These are phyloP conservation scores for Prunus dulcis DNA, from an alignment of 306 rosid species.

Conservation along the genomic window DNA sequence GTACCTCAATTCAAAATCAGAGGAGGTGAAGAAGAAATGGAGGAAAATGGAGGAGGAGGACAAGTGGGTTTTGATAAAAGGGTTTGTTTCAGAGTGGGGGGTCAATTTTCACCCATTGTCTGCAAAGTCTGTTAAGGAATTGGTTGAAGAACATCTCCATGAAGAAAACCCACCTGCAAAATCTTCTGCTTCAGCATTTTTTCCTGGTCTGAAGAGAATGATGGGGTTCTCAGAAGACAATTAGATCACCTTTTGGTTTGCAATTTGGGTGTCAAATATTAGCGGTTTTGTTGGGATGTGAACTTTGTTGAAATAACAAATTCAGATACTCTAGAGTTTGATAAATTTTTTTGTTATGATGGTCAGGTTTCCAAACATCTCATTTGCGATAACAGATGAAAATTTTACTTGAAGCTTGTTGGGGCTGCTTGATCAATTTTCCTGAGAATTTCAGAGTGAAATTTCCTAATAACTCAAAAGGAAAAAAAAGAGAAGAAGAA, in stretches of 20 bases:
- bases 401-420: background rate
- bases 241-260: background rate
- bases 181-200: slow-evolving; percentile 22
- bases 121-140: slow-evolving; percentile 49
- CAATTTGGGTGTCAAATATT: background rate
- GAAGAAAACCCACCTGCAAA: slow-evolving; percentile 31
- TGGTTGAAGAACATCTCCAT: slow-evolving; percentile 66
- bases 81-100: slow-evolving; percentile 61
- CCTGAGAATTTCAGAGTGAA: background rate
- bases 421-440: background rate
- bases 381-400: background rate
- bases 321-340: background rate
- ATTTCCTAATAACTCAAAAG: background rate
- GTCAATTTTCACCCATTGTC: slow-evolving; percentile 76
- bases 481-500: too few relatives aligned
- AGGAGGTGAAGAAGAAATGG: slow-evolving; percentile 56
- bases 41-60: slow-evolving; percentile 52
- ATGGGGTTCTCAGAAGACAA: slow-evolving; percentile 47
- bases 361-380: background rate
- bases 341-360: background rate
- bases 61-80: slow-evolving; percentile 45
- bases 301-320: background rate
- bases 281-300: background rate
- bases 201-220: slow-evolving; percentile 42
- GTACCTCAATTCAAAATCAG: slow-evolving; percentile 42